Conservation (phyloP, 139 green algal genomes). For the Volvox africanus region DNA sequence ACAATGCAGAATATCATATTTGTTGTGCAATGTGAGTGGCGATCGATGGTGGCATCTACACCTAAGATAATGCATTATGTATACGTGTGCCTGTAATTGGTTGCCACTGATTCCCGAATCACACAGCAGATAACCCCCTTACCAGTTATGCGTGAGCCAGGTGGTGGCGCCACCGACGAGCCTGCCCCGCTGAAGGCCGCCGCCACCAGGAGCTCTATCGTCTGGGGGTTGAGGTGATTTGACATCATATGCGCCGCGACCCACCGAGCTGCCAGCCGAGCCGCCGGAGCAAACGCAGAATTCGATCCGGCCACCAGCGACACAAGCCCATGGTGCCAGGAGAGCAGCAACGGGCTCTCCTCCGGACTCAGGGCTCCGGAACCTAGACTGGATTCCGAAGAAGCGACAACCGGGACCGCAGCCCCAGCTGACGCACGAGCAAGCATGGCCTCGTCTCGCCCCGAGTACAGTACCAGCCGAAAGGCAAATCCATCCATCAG, state of each 20-base stretch:
- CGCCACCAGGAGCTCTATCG: conserved; percentile 80
- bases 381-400: background rate
- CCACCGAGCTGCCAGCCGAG: conserved; percentile 77
- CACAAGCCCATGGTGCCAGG: conserved; percentile 80
- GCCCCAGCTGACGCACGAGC: background rate
- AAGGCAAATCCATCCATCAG: conserved; percentile 85
- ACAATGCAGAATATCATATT: too few species aligned
- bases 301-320: conserved; percentile 52
- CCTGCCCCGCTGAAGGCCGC: conserved; percentile 62
- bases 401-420: background rate
- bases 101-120: background rate
- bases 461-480: conserved; percentile 74
- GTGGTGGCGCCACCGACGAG: background rate
- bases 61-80: too few species aligned
- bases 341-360: conserved; percentile 57
- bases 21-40: too few species aligned
- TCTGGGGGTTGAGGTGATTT: conserved; percentile 70
- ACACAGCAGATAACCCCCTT: background rate
- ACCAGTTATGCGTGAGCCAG: conserved; percentile 63
- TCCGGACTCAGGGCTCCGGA: conserved; percentile 1
- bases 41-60: too few species aligned
- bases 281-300: conserved; percentile 69
- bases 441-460: conserved; percentile 68
- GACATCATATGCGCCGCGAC: conserved; percentile 74
- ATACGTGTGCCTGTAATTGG: too few species aligned